Conservation (phyloP, 108 stramenopile genomes). For the Cyclotella choctawhatcheeana region DNA sequence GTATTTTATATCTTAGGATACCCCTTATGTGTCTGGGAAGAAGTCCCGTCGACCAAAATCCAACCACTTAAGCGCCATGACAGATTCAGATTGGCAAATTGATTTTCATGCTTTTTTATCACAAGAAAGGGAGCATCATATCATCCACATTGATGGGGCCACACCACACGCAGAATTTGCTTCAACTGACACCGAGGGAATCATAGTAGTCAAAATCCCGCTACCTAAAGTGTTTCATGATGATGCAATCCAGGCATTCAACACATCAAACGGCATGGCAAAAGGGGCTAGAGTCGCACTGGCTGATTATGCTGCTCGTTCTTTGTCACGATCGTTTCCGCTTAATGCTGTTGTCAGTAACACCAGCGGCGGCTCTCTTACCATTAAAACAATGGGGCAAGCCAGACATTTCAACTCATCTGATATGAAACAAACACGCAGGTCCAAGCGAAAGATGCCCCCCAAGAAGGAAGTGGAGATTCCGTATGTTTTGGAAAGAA, state of each 20-base stretch:
- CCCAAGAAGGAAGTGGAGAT: conserved; percentile 25
- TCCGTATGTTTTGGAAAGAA: conserved; percentile 79
- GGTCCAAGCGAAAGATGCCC: conserved; percentile 5
- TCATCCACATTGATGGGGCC: neutral
- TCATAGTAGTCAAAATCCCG: conserved; percentile 18
- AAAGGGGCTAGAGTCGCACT: conserved; percentile 32
- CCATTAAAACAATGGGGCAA: conserved; percentile 52
- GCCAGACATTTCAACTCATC: conserved; percentile 15
- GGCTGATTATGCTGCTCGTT: conserved; percentile 24
- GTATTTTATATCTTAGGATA: too few relatives aligned
- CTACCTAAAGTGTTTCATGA: conserved; percentile 10
- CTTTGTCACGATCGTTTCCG: neutral
- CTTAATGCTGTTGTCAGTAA: neutral
- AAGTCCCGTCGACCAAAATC: too few relatives aligned
- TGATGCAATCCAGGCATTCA: neutral
- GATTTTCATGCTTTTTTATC: conserved; percentile 21
- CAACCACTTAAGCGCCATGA: too few relatives aligned
- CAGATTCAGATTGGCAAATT: conserved; percentile 25
- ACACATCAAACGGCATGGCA: neutral
- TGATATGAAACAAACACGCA: conserved; percentile 3
- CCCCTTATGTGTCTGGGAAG: too few relatives aligned
- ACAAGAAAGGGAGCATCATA: neutral
- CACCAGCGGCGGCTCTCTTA: neutral
- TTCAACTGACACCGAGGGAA: neutral
- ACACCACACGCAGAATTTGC: neutral